Conservation (phyloP, 768 basidiomycete species). For the Amanita molliuscula region DNA sequence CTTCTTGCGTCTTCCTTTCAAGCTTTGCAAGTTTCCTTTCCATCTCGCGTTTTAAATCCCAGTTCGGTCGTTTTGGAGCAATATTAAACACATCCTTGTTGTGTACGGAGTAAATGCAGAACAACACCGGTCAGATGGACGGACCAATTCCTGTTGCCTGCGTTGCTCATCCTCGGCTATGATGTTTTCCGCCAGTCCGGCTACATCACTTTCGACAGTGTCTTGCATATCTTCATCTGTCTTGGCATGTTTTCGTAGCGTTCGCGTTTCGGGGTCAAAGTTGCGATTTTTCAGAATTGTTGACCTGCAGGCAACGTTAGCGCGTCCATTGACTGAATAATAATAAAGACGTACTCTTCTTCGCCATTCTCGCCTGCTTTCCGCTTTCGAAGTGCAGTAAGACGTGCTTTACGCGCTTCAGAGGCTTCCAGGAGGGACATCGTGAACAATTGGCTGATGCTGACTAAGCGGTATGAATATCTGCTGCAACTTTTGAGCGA, state of each 20-base stretch:
- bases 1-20: conserved; percentile 86
- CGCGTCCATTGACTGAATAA: not conserved
- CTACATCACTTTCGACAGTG: conserved; percentile 80
- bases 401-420: conserved; percentile 72
- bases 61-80: conserved; percentile 92
- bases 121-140: conserved; percentile 14
- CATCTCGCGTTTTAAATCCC: conserved; percentile 92
- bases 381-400: conserved; percentile 64
- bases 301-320: not conserved
- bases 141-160: conserved; percentile 79
- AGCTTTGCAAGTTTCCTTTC: conserved; percentile 83
- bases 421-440: conserved; percentile 67
- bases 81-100: conserved; percentile 89
- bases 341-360: conserved; percentile 29
- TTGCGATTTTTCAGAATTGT: conserved; percentile 59
- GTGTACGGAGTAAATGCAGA: conserved; percentile 2
- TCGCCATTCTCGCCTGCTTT: conserved; percentile 47
- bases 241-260: conserved; percentile 53
- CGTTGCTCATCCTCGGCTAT: conserved; percentile 81
- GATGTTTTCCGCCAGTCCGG: conserved; percentile 77
- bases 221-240: conserved; percentile 56
- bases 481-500: not conserved
- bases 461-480: conserved; percentile 19
- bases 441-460: conserved; percentile 7
- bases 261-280: conserved; percentile 84